phyloP scores from a whole-genome alignment of 2,329 filamentous ascomycete species.

The Bretziella fagacearum region DNA sequence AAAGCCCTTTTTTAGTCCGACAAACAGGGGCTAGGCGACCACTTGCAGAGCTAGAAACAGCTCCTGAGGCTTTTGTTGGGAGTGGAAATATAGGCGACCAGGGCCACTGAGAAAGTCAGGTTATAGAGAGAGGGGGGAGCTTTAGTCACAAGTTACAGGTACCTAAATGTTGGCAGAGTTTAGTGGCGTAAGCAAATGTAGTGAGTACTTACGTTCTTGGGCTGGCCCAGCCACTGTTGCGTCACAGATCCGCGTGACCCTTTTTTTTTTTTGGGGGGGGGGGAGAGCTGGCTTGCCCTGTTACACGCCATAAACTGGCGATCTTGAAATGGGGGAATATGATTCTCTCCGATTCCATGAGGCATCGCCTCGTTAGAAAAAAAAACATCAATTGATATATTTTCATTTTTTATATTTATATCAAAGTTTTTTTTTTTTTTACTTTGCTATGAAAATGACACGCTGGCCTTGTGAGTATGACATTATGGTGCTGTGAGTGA shows the following conservation, averaged over 20 bases:
- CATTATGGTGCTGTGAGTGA: too few relatives aligned
- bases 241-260: not conserved
- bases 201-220: not conserved
- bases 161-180: not conserved
- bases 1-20: too few relatives aligned
- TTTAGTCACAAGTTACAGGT: constrained; percentile 1
- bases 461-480: too few relatives aligned
- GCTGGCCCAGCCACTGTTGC: not conserved
- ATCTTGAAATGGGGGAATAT: too few relatives aligned
- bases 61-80: not conserved
- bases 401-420: not conserved
- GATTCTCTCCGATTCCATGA: not conserved
- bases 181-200: not conserved
- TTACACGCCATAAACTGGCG: too few relatives aligned
- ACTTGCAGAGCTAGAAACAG: not conserved
- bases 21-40: too few relatives aligned
- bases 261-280: not conserved
- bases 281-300: not conserved
- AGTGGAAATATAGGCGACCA: not conserved
- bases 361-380: not conserved
- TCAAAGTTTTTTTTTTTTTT: not conserved
- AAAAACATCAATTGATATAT: too few relatives aligned
- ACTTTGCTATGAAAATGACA: too few relatives aligned
- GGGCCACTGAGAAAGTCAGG: not conserved
- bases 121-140: too few relatives aligned